These are phyloP conservation scores for Paramecium primaurelia DNA, from an alignment of 73 alveolate species.

Conservation along the genomic window DNA sequence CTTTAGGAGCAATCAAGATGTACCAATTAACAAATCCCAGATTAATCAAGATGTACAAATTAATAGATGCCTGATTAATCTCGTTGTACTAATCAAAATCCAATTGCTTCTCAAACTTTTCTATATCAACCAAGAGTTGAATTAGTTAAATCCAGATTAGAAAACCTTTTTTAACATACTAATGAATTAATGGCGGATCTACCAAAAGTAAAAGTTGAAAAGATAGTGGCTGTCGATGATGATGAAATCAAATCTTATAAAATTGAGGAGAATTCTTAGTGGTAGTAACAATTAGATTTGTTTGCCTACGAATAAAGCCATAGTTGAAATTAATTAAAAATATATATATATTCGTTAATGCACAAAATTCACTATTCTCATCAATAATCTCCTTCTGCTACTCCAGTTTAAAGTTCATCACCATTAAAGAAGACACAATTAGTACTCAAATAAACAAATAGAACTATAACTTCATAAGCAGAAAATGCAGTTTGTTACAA, in stretches of 20 bases:
- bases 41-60: neutral
- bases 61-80: slow-evolving; percentile 16
- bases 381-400: slow-evolving; percentile 24
- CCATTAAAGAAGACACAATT: slow-evolving; percentile 1
- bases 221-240: neutral
- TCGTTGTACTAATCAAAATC: slow-evolving; percentile 6
- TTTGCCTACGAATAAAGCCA: slow-evolving; percentile 46
- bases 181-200: slow-evolving; percentile 3
- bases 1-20: neutral
- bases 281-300: neutral
- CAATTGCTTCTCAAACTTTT: slow-evolving; percentile 2
- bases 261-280: slow-evolving; percentile 22
- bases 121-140: slow-evolving; percentile 2
- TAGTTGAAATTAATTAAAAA: slow-evolving; percentile 1
- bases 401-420: neutral
- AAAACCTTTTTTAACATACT: neutral
- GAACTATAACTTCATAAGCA: neutral
- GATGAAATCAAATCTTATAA: neutral
- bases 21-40: neutral
- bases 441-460: neutral
- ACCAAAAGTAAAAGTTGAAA: neutral
- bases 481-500: neutral
- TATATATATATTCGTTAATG: slow-evolving; percentile 46
- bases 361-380: neutral
- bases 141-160: slow-evolving; percentile 14